Base-by-base conservation (phyloP, 73 alveolate species). In the Uronychia setigera region DNA sequence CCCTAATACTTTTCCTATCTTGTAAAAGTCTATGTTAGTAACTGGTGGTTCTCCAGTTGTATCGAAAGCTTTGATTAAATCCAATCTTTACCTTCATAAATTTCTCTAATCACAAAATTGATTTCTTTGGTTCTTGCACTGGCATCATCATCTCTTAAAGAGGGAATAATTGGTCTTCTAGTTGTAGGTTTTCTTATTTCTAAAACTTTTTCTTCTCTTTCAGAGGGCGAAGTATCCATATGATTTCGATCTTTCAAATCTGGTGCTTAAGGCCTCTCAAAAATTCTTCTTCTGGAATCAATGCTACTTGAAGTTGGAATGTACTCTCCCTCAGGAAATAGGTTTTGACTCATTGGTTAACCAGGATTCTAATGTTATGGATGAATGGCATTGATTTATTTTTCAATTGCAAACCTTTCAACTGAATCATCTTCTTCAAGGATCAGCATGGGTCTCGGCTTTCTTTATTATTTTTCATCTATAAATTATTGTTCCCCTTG, bases 1-100 rank as follows among this genome's bases (percentile, higher is more conserved):
- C 5, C 99, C 99, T 19, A 96, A 89, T 29, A 95, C 82, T 82
- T 95, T 89, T 0, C 98, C 97, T 0, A 92, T 34, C 34, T 87
- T 75, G 77, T 92, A 92, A 81, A 83, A 92, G 59, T 89, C 95
- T 1, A 79, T 59, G 0, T 91, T 84, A 58, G 94, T 89, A 28
- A 76, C 86, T 27, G 95, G 95, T 29, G 95, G 87, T 29, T 67
- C 74, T 46, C 19, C 5, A 19, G 5, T 19, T 5, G 19, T 5
- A 46, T 5, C 67, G 67, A 46, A 46, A 19, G 67, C 67, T n/a
- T 46, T 5, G 67, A 46, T 5, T 46, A 46, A 46, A 5, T 11
- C 19, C 19, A 46, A 46, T 5, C 5, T 5, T 46, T 46, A 46
- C 67, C 5, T 46, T 46, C 67, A 19, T 11, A 19, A 19, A 46